Evolutionary conservation across 116 monocot species (phyloP), one percentile per base, ranked within the genome.

Genomic region (Zostera marina): DNA sequence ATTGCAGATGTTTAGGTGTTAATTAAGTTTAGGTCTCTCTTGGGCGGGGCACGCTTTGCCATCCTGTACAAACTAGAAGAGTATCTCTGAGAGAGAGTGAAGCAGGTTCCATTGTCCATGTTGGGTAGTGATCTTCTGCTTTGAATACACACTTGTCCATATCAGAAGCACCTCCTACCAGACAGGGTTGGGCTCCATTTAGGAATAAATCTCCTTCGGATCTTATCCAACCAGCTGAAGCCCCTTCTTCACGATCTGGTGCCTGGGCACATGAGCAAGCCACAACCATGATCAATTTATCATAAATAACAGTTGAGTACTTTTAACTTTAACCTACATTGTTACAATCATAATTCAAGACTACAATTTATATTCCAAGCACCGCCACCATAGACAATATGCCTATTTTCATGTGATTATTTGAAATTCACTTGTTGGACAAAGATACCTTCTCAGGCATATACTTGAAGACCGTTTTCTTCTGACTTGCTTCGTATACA

Each of bases 151-250:
- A 32, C 32, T 5, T 9, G 6, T 62, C 59, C 12, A 65, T 44
- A 41, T 44, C 58, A 1, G 59, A 39, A 7, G 58, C 70, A 48
- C 48, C 61, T 20, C 48, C 61, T 20, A 63, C 4, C 0, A 75
- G 22, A 41, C 54, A 52, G 16, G 75, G 53, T 19, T 76, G 64
- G 15, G 87, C 83, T 25, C 73, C 83, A 55, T 73, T 93, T 9
- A 87, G 69, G 44, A 93, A 81, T 26, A 87, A 38, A 54, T 93
- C 87, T 8, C 87, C 87, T 75, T 93, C 92, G 7, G 92, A 93
- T 47, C 68, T 71, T 64, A 87, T 69, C 57, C 63, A 68, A 42
- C 92, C 92, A 14, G 56, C 58, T 1, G 45, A 16, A 2, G 62
- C 72, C 53, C 68, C 81, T 41, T 41, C 58, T 41, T 77, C 77